Conservation (phyloP, 176 grass and related monocot species). For the Urochloa ruziziensis region DNA sequence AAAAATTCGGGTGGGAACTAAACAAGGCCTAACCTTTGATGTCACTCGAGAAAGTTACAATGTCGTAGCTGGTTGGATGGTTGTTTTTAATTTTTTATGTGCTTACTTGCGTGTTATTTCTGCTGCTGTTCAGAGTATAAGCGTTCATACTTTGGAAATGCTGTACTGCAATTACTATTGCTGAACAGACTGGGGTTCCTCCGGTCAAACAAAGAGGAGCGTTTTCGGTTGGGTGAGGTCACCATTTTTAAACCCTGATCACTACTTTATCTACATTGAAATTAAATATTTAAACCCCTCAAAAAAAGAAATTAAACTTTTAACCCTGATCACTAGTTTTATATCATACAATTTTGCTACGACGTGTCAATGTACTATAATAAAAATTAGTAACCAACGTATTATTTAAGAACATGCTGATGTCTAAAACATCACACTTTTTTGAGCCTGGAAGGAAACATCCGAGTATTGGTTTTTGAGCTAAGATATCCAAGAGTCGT, state of each 20-base stretch:
- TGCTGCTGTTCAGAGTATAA: background rate
- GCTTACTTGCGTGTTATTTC: background rate
- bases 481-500: background rate
- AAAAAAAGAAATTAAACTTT: too few relatives aligned
- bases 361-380: too few relatives aligned
- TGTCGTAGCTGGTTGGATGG: background rate
- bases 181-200: too few relatives aligned
- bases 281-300: too few relatives aligned
- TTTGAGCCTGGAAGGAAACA: background rate
- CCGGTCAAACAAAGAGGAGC: too few relatives aligned
- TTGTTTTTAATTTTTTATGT: background rate
- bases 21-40: constrained; percentile 1
- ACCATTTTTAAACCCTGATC: too few relatives aligned
- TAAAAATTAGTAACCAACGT: too few relatives aligned
- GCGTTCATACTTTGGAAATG: background rate
- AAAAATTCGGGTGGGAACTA: too few relatives aligned
- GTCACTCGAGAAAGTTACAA: background rate
- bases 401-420: background rate
- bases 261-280: too few relatives aligned
- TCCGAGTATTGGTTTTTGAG: background rate
- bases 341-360: too few relatives aligned
- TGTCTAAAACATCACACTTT: background rate
- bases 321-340: too few relatives aligned
- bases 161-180: background rate
- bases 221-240: too few relatives aligned